phyloP scores from a whole-genome alignment of 2,329 filamentous ascomycete species.

The Arthrobotrys pseudoclavata region DNA sequence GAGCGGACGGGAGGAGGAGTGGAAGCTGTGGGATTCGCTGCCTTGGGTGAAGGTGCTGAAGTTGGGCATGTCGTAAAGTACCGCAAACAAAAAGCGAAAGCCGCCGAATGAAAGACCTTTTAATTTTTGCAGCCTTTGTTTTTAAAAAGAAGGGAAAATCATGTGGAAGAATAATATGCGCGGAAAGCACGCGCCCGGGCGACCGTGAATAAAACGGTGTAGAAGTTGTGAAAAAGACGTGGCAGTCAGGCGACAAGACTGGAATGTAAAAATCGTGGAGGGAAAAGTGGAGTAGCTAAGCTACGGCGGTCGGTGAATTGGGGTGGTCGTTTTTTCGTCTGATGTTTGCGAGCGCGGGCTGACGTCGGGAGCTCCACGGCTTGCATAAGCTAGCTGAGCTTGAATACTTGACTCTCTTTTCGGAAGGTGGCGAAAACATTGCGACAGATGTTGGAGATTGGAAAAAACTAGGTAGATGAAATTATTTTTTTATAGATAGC shows the following conservation, averaged over 20 bases:
- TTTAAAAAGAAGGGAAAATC: constrained; percentile 6
- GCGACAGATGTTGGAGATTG: not conserved
- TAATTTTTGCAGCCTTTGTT: not conserved
- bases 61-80: constrained; percentile 22
- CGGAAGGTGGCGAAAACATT: not conserved
- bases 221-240: constrained; percentile 6
- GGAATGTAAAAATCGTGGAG: not conserved
- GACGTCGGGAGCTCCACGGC: constrained; percentile 29
- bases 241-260: constrained; percentile 42
- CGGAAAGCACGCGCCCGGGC: constrained; percentile 38
- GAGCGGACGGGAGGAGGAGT: constrained; percentile 27
- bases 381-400: constrained; percentile 6
- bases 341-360: constrained; percentile 40
- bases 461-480: too few relatives aligned
- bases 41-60: constrained; percentile 52
- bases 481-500: too few relatives aligned
- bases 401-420: not conserved
- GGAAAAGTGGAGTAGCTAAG: constrained; percentile 20
- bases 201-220: constrained; percentile 10
- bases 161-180: constrained; percentile 35
- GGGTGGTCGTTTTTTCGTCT: constrained; percentile 39
- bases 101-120: not conserved
- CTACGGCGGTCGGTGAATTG: not conserved
- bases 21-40: constrained; percentile 47
- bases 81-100: not conserved